Evolutionary conservation across 1,139 yeast genomes (phyloP).

Genomic region (Wickerhamiella pararugosa): DNA sequence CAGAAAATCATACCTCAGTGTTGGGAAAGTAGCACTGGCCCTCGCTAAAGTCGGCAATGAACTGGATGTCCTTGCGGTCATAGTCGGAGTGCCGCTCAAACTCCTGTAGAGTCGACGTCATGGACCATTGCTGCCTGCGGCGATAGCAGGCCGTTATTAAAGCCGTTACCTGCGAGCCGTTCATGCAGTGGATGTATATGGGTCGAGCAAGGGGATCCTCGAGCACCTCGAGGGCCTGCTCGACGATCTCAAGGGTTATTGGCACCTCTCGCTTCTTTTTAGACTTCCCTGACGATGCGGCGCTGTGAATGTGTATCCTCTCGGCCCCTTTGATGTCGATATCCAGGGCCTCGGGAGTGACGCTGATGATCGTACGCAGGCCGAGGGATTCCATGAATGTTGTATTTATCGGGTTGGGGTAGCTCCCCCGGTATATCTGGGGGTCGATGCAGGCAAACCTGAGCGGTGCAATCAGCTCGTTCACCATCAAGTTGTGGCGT

Average conservation of each 20-base stretch:
- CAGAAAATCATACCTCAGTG: background rate
- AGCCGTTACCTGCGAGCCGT: slow-evolving; percentile 81
- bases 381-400: slow-evolving; percentile 55
- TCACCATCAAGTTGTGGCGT: background rate
- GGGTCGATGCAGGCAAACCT: slow-evolving; percentile 61
- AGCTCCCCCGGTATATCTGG: slow-evolving; percentile 66
- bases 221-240: slow-evolving; percentile 43
- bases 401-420: slow-evolving; percentile 63
- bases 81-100: slow-evolving; percentile 67
- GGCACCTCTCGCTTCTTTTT: slow-evolving; percentile 44
- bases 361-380: slow-evolving; percentile 57
- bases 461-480: slow-evolving; percentile 54
- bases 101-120: slow-evolving; percentile 76
- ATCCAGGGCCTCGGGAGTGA: slow-evolving; percentile 61
- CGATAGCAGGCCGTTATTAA: slow-evolving; percentile 75
- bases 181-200: slow-evolving; percentile 68
- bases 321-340: slow-evolving; percentile 18
- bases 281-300: slow-evolving; percentile 20
- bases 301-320: slow-evolving; percentile 14
- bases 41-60: slow-evolving; percentile 62
- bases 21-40: slow-evolving; percentile 3
- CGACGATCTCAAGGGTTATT: slow-evolving; percentile 46
- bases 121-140: slow-evolving; percentile 76
- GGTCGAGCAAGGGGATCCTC: slow-evolving; percentile 51
- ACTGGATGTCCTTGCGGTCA: slow-evolving; percentile 66